A percentile compares a stretch with the other conserved stretches of the same genome.
Evolutionary conservation across 2,329 filamentous ascomycete species (phyloP).

Genomic region (Hirsutella thompsonii): DNA sequence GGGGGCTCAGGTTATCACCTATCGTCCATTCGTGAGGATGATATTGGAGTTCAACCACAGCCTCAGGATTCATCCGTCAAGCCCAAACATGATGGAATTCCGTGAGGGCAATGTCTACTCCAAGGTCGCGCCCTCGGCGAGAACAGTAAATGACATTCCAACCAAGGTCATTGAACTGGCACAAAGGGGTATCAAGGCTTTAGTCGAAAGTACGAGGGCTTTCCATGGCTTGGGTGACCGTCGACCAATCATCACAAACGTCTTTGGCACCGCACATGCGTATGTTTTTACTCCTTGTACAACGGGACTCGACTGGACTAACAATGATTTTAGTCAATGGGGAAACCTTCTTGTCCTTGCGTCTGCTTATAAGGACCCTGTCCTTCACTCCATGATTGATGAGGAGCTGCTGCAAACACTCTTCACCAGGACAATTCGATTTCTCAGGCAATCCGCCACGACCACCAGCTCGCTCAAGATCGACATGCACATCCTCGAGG

Average conservation of each 20-base stretch:
- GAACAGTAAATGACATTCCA: constrained; percentile 25
- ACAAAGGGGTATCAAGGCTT: constrained; percentile 52
- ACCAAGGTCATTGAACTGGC: constrained; percentile 40
- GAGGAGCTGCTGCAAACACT: constrained; percentile 42
- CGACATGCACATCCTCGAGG: constrained; percentile 62
- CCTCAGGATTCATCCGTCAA: constrained; percentile 20
- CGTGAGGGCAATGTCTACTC: constrained; percentile 23
- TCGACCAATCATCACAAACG: constrained; percentile 81
- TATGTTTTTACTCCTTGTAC: constrained; percentile 38
- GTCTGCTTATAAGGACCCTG: constrained; percentile 59
- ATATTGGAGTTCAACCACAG: constrained; percentile 37
- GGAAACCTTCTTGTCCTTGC: constrained; percentile 88
- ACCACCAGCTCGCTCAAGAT: constrained; percentile 62
- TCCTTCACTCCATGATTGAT: constrained; percentile 45
- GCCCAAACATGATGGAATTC: constrained; percentile 21
- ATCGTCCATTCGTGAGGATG: constrained; percentile 58
- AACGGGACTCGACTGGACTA: constrained; percentile 2
- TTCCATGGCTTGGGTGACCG: constrained; percentile 54
- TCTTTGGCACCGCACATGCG: constrained; percentile 92
- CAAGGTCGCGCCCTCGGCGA: constrained; percentile 22
- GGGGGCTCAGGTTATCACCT: constrained; percentile 80
- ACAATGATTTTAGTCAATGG: constrained; percentile 59
- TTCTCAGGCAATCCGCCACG: constrained; percentile 56
- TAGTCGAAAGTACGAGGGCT: constrained; percentile 74
- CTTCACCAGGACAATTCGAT: constrained; percentile 61